Conservation (phyloP, 2,329 filamentous ascomycete species). For the Fusarium sp. region DNA sequence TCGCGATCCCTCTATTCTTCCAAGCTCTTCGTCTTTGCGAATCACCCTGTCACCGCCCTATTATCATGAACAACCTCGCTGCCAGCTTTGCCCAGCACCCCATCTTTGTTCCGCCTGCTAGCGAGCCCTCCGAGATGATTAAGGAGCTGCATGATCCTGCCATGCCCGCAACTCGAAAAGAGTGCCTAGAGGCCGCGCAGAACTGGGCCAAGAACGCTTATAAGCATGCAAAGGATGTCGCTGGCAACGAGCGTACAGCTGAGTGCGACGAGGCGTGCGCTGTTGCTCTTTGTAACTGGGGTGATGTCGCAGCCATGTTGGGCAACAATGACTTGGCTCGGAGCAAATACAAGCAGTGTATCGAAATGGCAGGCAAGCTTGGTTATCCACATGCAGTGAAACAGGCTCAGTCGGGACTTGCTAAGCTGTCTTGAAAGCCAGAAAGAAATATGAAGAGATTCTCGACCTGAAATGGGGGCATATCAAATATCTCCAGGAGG, state of each 20-base stretch:
- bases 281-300: constrained; percentile 87
- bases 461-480: neutral
- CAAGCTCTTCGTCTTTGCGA: constrained; percentile 80
- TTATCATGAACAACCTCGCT: constrained; percentile 89
- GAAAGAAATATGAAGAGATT: constrained; percentile 4
- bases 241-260: constrained; percentile 73
- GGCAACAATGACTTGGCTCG: constrained; percentile 74
- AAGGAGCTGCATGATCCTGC: constrained; percentile 46
- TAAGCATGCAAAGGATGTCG: constrained; percentile 72
- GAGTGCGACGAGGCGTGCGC: constrained; percentile 89
- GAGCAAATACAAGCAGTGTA: constrained; percentile 76
- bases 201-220: constrained; percentile 86
- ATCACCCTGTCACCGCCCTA: constrained; percentile 79
- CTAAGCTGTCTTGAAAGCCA: constrained; percentile 44
- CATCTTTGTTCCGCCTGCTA: constrained; percentile 50
- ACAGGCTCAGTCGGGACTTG: constrained; percentile 66
- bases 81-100: constrained; percentile 78
- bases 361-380: constrained; percentile 68
- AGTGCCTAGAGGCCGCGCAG: constrained; percentile 76
- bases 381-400: constrained; percentile 64
- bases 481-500: neutral
- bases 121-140: constrained; percentile 47
- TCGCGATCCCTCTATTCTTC: constrained; percentile 87
- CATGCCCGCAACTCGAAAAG: constrained; percentile 63
- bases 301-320: constrained; percentile 82